Conservation (phyloP, 2,329 filamentous ascomycete species). For the Trichoderma citrinoviride region DNA sequence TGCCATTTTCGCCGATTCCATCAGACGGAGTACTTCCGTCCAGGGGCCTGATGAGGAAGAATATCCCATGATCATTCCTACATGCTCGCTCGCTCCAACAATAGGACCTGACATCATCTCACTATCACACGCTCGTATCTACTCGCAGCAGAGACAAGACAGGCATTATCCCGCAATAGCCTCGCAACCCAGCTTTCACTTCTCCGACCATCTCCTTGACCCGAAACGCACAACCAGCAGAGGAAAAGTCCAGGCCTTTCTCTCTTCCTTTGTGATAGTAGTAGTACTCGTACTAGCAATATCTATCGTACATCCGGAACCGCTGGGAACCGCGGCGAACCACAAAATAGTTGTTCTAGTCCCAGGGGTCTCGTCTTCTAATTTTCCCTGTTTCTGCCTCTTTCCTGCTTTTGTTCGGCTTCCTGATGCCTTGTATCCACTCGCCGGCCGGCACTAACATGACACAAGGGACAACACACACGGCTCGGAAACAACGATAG, state of each 20-base stretch:
- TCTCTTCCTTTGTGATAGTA: not conserved
- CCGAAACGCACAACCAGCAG: not conserved
- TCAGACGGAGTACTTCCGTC: constrained; percentile 10
- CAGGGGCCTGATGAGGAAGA: not conserved
- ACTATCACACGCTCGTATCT: not conserved
- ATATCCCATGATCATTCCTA: not conserved
- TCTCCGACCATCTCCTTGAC: not conserved
- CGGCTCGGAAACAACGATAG: constrained; percentile 7
- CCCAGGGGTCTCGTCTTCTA: not conserved
- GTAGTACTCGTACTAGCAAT: no score
- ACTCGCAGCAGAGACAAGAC: not conserved
- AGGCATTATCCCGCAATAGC: not conserved
- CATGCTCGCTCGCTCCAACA: not conserved
- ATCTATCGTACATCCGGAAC: not conserved
- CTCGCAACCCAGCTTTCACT: not conserved
- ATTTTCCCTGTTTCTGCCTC: not conserved
- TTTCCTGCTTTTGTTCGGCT: not conserved
- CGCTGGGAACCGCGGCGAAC: not conserved
- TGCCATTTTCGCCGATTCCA: not conserved
- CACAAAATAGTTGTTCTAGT: not conserved
- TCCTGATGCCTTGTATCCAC: not conserved
- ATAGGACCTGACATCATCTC: constrained; percentile 6
- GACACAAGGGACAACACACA: not conserved
- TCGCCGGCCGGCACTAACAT: not conserved
- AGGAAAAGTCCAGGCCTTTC: not conserved